Conservation (phyloP, 1,139 yeast genomes). For the Suhomyces bribrorum region DNA sequence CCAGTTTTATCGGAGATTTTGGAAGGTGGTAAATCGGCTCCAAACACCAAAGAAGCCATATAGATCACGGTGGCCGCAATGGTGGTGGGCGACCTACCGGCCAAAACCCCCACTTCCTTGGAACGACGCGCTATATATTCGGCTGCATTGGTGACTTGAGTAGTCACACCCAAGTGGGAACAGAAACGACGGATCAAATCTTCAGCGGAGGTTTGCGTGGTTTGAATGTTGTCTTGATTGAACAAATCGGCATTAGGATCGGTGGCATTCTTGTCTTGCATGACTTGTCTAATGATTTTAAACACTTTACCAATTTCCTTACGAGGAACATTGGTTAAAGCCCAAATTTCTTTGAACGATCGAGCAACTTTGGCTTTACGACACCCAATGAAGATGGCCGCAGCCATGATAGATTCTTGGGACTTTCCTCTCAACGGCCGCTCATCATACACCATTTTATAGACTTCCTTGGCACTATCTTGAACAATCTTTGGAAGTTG, state of each 20-base stretch:
- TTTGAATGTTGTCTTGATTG: slow-evolving; percentile 62
- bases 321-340: slow-evolving; percentile 88
- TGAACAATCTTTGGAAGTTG: slow-evolving; percentile 93
- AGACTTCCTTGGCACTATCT: slow-evolving; percentile 97
- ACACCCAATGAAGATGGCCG: slow-evolving; percentile 92
- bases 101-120: slow-evolving; percentile 89
- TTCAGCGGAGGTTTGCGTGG: slow-evolving; percentile 90
- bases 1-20: slow-evolving; percentile 94
- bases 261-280: slow-evolving; percentile 63
- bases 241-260: slow-evolving; percentile 43
- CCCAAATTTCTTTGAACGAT: slow-evolving; percentile 94
- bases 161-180: slow-evolving; percentile 85
- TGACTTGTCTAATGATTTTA: slow-evolving; percentile 74
- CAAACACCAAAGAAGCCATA: slow-evolving; percentile 85
- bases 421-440: slow-evolving; percentile 86
- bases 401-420: slow-evolving; percentile 94
- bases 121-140: slow-evolving; percentile 89
- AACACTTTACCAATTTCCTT: slow-evolving; percentile 91
- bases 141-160: slow-evolving; percentile 89
- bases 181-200: slow-evolving; percentile 95
- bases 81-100: slow-evolving; percentile 96
- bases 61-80: slow-evolving; percentile 97
- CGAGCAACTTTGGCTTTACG: slow-evolving; percentile 93
- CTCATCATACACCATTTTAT: slow-evolving; percentile 88
- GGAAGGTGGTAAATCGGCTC: slow-evolving; percentile 66